Percentiles rank a stretch among this genome's conserved stretches.
phyloP scores from a whole-genome alignment of 2,329 filamentous ascomycete species.

The Chaetomium olivaceum region DNA sequence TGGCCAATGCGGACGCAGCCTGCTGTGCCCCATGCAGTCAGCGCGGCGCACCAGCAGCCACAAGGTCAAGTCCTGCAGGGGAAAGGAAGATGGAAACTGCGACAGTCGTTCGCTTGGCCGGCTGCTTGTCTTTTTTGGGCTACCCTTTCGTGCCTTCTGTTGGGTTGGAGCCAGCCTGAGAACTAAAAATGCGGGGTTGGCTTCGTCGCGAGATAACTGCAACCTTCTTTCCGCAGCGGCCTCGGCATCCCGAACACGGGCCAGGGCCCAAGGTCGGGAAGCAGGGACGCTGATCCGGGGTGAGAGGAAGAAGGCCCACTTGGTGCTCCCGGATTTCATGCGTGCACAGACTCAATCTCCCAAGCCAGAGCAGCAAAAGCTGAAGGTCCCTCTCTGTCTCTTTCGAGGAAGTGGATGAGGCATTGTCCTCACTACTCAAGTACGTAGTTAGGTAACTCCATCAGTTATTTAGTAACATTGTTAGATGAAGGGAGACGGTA shows the following conservation, averaged over 20 bases:
- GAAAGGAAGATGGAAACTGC: constrained; percentile 7
- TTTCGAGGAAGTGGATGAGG: neutral
- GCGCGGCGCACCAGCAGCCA: neutral
- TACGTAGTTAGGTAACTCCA: no score
- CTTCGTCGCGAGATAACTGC: neutral
- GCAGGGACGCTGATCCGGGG: constrained; percentile 26
- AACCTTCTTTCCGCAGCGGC: neutral
- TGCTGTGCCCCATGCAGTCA: constrained; percentile 11
- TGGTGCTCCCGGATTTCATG: neutral
- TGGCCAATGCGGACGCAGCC: constrained; percentile 2
- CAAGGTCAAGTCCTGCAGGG: constrained; percentile 4
- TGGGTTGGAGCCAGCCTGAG: neutral
- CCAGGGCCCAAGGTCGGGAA: constrained; percentile 16
- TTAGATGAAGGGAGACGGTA: no score
- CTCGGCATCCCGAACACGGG: constrained; percentile 9
- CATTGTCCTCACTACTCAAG: no score
- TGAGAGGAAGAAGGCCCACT: neutral
- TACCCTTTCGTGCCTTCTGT: neutral
- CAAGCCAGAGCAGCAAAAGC: neutral
- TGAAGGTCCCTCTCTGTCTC: neutral
- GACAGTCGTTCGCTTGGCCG: neutral
- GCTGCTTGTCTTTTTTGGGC: neutral
- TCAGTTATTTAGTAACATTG: no score
- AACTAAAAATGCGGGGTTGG: neutral
- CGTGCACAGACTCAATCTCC: constrained; percentile 18